phyloP scores from a whole-genome alignment of 306 rosid genomes.

The Chamaecrista fasciculata region DNA sequence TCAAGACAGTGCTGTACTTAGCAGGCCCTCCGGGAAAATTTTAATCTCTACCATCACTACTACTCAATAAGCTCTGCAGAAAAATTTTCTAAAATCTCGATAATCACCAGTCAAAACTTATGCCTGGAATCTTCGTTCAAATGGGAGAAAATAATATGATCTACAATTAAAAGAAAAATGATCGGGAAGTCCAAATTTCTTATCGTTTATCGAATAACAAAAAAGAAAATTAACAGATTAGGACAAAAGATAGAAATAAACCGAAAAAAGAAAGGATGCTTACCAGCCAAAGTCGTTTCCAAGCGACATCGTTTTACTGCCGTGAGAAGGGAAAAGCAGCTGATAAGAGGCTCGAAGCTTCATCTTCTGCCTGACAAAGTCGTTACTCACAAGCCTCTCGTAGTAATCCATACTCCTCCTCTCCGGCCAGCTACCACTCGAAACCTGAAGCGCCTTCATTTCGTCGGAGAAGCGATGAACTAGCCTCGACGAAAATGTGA shows the following conservation, averaged over 20 bases:
- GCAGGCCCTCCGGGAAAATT: background rate
- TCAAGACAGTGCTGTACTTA: background rate
- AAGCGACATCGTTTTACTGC: constrained; percentile 65
- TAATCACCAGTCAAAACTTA: background rate
- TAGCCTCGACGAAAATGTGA: constrained; percentile 47
- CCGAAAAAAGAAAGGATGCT: background rate
- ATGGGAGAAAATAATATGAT: background rate
- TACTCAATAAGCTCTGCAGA: background rate
- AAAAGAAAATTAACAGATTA: background rate
- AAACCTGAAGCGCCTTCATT: constrained; percentile 41
- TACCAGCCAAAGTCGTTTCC: constrained; percentile 95
- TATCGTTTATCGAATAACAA: background rate
- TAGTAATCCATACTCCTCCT: constrained; percentile 46
- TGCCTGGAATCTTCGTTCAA: background rate
- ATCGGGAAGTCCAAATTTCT: background rate
- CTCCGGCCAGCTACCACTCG: constrained; percentile 46
- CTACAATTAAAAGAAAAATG: too few species aligned
- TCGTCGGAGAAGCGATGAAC: constrained; percentile 82
- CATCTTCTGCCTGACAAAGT: constrained; percentile 60
- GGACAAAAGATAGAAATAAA: too few species aligned
- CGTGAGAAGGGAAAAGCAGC: constrained; percentile 70
- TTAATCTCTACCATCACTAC: background rate
- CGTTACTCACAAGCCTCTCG: constrained; percentile 51
- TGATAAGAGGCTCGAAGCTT: constrained; percentile 54
- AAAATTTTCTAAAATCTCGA: background rate